Evolutionary conservation across 306 rosid species (phyloP).

Genomic region (Cucumis cinereus): DNA sequence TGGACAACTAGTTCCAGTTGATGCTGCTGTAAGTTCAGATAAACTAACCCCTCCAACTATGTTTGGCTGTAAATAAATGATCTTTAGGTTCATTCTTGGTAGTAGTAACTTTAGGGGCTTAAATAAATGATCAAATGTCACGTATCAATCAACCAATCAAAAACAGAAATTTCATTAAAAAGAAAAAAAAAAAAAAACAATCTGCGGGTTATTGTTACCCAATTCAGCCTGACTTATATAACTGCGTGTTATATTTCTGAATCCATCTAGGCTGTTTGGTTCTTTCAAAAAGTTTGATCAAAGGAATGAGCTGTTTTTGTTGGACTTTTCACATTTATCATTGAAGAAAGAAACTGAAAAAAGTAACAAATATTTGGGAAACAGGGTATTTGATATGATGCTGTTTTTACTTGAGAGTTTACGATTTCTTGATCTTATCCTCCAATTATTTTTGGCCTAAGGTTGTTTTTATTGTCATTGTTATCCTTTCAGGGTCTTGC

Average conservation of each 20-base stretch:
- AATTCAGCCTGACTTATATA: background rate
- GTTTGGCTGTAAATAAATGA: background rate
- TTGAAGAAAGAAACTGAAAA: background rate
- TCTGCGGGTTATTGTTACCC: background rate
- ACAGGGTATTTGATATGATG: too few species aligned
- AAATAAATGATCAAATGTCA: background rate
- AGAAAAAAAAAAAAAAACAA: too few species aligned
- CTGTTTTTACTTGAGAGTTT: background rate
- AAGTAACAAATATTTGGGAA: background rate
- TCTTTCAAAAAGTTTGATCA: background rate
- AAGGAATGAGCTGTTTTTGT: background rate
- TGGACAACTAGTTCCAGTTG: conserved; percentile 93
- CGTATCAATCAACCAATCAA: too few species aligned
- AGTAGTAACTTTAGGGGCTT: background rate
- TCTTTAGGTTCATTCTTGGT: background rate
- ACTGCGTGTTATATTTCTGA: background rate
- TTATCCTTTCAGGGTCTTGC: conserved; percentile 60
- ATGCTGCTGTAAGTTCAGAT: conserved; percentile 68
- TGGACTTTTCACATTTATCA: background rate
- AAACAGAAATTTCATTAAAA: background rate
- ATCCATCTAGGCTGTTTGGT: background rate
- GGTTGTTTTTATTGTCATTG: background rate
- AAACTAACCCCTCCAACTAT: background rate
- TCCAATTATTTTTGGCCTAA: background rate
- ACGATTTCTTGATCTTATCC: background rate